Base-by-base conservation (phyloP, 164 flowering plant genomes). In the Umbellularia californica region DNA sequence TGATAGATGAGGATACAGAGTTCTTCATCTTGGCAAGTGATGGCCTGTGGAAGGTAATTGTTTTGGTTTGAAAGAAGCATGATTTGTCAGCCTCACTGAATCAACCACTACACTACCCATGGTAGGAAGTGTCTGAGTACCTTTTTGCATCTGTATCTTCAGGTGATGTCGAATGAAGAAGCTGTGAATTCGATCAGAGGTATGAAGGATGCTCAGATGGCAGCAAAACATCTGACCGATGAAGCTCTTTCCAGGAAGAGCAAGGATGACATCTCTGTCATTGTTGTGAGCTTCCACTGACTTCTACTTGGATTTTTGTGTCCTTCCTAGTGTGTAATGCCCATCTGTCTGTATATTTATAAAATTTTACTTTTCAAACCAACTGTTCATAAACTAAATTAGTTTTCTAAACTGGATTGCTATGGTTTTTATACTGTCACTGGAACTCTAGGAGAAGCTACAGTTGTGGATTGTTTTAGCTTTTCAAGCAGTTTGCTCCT, bases 101-200 rank as follows among this genome's bases (percentile, higher is more conserved):
- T 20, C 25, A 25, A 30, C 35, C 35, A 30, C 35, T 30, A 30
- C 35, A 30, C 33, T 30, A 30, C 5, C 5, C 5, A 30, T 30
- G 35, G 35, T 30, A 5, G 35, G 35, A 25, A 5, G 33, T 66
- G 47, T 66, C 55, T 69, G n/a, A 41, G 33, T 7, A n/a, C 71
- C 51, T 5, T 69, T 15, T 47, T 69, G n/a, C 24, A 35, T 51
- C 41, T 14, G 12, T 64, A 11, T 35, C 11, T 66, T 33, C 80
- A 91, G 98, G 98, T 93, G 30, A 88, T 93, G 95, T 76, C 93
- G 9, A 93, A 93, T 78, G 85, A 93, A 81, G 98, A 89, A 70
- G 97, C 92, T 6, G 93, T 80, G 5, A 89, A 90, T 41, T 75
- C 86, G 15, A 83, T 90, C 64, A 85, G 58, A 81, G 20, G 86